Conservation (phyloP, 2,329 filamentous ascomycete genomes). For the Aspergillus glaucus region DNA sequence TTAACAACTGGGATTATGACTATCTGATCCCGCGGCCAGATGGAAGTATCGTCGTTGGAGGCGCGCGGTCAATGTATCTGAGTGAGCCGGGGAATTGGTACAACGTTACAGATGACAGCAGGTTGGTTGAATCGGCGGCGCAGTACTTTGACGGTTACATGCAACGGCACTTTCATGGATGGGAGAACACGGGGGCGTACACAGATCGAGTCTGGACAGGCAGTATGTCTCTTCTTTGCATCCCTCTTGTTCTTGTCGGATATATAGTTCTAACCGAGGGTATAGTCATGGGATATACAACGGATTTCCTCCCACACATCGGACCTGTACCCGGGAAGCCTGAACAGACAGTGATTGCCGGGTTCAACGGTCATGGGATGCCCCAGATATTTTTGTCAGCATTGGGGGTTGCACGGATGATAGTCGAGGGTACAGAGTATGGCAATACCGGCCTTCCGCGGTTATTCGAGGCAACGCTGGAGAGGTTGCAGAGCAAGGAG, state of each 20-base stretch:
- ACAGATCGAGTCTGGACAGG: slow-evolving; percentile 31
- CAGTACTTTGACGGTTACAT: slow-evolving; percentile 36
- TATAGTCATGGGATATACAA: slow-evolving; percentile 47
- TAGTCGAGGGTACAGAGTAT: slow-evolving; percentile 26
- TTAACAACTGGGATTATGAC: slow-evolving; percentile 53
- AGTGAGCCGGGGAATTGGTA: slow-evolving; percentile 39
- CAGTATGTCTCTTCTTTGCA: slow-evolving; percentile 18
- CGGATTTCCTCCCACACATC: slow-evolving; percentile 49
- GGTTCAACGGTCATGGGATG: slow-evolving; percentile 64
- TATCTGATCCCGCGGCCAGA: slow-evolving; percentile 58
- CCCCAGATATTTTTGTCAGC: slow-evolving; percentile 57
- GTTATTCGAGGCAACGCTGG: slow-evolving; percentile 24
- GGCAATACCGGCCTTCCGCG: slow-evolving; percentile 25
- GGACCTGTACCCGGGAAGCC: slow-evolving; percentile 41
- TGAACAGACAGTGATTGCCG: slow-evolving; percentile 51
- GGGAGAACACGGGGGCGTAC: slow-evolving; percentile 28
- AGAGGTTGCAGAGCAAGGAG: background rate
- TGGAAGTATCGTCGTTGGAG: slow-evolving; percentile 56
- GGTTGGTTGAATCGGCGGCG: slow-evolving; percentile 42
- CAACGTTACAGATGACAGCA: slow-evolving; percentile 40
- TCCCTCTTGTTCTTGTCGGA: no score
- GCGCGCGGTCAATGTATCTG: slow-evolving; percentile 46
- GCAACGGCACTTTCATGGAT: slow-evolving; percentile 31
- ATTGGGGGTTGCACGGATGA: slow-evolving; percentile 52
- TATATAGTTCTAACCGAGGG: no score